A percentile compares a stretch with the other conserved stretches of the same genome.
phyloP scores from a whole-genome alignment of 768 basidiomycete genomes.

The Rossbeevera mucosa region DNA sequence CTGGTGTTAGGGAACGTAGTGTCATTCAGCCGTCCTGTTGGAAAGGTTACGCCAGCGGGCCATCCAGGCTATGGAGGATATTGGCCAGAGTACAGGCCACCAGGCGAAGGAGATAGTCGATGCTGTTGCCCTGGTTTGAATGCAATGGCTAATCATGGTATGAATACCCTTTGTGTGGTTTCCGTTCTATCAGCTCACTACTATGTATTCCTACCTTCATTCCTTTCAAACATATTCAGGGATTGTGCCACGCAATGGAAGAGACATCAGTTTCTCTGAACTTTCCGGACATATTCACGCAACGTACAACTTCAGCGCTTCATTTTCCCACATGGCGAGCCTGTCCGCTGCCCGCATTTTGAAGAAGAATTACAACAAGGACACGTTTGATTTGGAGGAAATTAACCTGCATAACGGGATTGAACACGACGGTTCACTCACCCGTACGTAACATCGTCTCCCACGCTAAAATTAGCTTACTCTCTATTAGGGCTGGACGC shows the following conservation, averaged over 20 bases:
- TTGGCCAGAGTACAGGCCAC: conserved; percentile 65
- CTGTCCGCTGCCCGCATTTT: conserved; percentile 55
- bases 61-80: conserved; percentile 51
- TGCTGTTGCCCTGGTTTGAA: conserved; percentile 71
- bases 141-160: conserved; percentile 78
- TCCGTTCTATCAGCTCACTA: too few relatives aligned
- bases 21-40: conserved; percentile 33
- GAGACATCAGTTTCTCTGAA: conserved; percentile 55
- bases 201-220: background rate
- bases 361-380: conserved; percentile 49
- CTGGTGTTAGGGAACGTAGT: conserved; percentile 14
- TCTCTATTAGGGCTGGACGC: conserved; percentile 48
- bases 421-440: conserved; percentile 25
- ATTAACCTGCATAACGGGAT: conserved; percentile 14
- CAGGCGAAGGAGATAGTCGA: conserved; percentile 60
- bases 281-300: conserved; percentile 37
- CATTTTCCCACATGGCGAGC: conserved; percentile 63
- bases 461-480: background rate
- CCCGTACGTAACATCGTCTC: conserved; percentile 13
- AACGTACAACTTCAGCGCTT: conserved; percentile 65
- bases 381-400: conserved; percentile 56
- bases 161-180: conserved; percentile 40
- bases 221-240: conserved; percentile 14
- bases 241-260: conserved; percentile 57
- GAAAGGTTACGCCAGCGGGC: conserved; percentile 50